A percentile compares a stretch with the other conserved stretches of the same genome.
These are phyloP conservation scores for Vanrija sp. DNA, from an alignment of 1,284 basidiomycete species.

Conservation along the genomic window DNA sequence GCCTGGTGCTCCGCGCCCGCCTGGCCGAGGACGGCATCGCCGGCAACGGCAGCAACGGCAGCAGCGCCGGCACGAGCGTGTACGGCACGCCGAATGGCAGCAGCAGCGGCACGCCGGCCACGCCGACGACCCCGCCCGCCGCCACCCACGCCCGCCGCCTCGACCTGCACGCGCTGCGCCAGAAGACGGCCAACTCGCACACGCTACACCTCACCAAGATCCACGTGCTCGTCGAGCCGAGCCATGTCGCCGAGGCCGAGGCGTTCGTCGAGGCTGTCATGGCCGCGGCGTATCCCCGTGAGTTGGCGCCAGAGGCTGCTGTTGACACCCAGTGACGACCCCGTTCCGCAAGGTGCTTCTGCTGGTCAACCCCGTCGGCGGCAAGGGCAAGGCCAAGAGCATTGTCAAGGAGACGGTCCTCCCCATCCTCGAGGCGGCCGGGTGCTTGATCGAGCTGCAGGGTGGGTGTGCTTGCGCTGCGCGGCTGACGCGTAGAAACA, in stretches of 20 bases:
- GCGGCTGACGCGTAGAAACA: conserved; percentile 56
- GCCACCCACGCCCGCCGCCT: conserved; percentile 19
- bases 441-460: conserved; percentile 62
- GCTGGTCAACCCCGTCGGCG: conserved; percentile 84
- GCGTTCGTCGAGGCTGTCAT: conserved; percentile 61
- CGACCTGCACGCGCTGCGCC: conserved; percentile 32
- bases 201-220: conserved; percentile 34
- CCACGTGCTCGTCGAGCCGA: conserved; percentile 41
- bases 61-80: no score
- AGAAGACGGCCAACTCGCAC: conserved; percentile 18
- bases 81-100: no score
- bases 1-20: conserved; percentile 31
- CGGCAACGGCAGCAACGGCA: not conserved
- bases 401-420: conserved; percentile 65
- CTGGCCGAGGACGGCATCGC: conserved; percentile 17
- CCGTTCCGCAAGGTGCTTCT: conserved; percentile 60
- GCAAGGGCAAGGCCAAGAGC: conserved; percentile 67
- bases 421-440: conserved; percentile 75
- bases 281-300: conserved; percentile 62
- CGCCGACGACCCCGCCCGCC: not conserved
- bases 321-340: conserved; percentile 41
- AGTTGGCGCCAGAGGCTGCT: not conserved
- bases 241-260: conserved; percentile 44
- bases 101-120: not conserved
- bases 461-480: conserved; percentile 50